Percentiles rank a stretch among this genome's conserved stretches.
Evolutionary conservation across 2,329 filamentous ascomycete genomes (phyloP).

Genomic region (Ascochyta viciae-villosae): DNA sequence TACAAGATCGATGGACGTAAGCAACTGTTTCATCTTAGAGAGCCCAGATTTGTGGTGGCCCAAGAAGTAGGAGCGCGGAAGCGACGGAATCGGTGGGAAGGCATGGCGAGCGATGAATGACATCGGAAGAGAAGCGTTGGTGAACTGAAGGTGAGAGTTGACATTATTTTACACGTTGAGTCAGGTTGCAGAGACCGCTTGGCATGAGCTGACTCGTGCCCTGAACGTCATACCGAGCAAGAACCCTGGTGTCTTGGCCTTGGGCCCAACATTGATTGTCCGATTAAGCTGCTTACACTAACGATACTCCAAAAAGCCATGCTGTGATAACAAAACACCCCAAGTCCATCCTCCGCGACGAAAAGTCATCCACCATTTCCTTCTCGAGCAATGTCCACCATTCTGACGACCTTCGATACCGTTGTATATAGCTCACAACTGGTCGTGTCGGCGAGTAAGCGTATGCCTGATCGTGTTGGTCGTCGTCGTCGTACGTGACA

Average conservation of each 20-base stretch:
- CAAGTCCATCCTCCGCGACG: not conserved
- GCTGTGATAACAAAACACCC: not conserved
- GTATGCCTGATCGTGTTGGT: not conserved
- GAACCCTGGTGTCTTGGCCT: conserved; percentile 13
- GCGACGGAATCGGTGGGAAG: conserved; percentile 76
- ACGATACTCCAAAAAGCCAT: conserved; percentile 5
- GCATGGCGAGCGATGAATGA: conserved; percentile 72
- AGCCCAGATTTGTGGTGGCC: conserved; percentile 89
- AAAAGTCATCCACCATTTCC: not conserved
- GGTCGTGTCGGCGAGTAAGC: conserved; percentile 1
- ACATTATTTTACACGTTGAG: conserved; percentile 7
- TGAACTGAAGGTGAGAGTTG: not conserved
- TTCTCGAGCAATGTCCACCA: not conserved
- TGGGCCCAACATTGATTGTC: conserved; percentile 17
- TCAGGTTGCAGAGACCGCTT: not conserved
- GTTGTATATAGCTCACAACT: not conserved
- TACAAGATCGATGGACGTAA: conserved; percentile 83
- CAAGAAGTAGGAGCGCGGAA: conserved; percentile 90
- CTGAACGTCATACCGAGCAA: not conserved
- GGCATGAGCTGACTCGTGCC: conserved; percentile 13
- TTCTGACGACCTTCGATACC: not conserved
- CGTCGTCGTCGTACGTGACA: not conserved
- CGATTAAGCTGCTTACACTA: conserved; percentile 17
- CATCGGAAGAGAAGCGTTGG: conserved; percentile 32
- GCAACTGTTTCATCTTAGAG: conserved; percentile 78